Evolutionary conservation across 768 basidiomycete species (phyloP).

Genomic region (Harrya chromipes): DNA sequence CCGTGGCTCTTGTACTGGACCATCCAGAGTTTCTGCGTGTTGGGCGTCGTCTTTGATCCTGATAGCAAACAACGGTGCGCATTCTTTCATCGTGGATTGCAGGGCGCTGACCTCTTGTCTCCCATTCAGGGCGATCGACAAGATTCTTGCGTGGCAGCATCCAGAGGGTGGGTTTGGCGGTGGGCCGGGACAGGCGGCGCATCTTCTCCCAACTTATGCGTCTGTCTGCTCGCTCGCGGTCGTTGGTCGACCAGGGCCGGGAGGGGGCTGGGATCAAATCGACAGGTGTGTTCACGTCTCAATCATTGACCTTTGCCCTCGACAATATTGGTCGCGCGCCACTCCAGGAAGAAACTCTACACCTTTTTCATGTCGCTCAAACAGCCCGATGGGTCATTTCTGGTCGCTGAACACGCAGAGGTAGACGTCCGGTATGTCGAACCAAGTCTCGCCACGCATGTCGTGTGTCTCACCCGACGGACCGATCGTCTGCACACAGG

Average conservation of each 20-base stretch:
- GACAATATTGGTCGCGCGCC: too few relatives aligned
- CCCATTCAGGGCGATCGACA: conserved; percentile 64
- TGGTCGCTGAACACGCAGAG: conserved; percentile 83
- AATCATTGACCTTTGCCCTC: too few relatives aligned
- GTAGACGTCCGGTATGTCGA: conserved; percentile 80
- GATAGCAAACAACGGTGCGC: conserved; percentile 68
- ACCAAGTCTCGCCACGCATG: conserved; percentile 7
- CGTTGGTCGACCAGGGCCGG: conserved; percentile 66
- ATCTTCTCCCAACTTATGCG: conserved; percentile 89
- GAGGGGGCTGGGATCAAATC: conserved; percentile 85
- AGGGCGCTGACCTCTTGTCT: not conserved
- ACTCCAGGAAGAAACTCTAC: conserved; percentile 64
- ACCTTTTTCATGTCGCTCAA: conserved; percentile 90
- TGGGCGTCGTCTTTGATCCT: conserved; percentile 79
- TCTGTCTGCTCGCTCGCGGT: conserved; percentile 81
- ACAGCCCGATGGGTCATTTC: conserved; percentile 89
- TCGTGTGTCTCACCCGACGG: not conserved
- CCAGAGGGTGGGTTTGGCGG: conserved; percentile 89
- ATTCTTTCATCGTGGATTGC: not conserved
- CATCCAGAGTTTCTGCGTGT: conserved; percentile 73
- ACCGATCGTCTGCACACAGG: conserved; percentile 36
- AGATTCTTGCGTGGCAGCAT: conserved; percentile 79
- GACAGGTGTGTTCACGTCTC: conserved; percentile 52
- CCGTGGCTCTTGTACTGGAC: conserved; percentile 97
- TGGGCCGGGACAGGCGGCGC: conserved; percentile 84